Percentiles rank a stretch among this genome's conserved stretches.
Conservation (phyloP, 805 yeast genomes). For the Naumovozyma baii region DNA sequence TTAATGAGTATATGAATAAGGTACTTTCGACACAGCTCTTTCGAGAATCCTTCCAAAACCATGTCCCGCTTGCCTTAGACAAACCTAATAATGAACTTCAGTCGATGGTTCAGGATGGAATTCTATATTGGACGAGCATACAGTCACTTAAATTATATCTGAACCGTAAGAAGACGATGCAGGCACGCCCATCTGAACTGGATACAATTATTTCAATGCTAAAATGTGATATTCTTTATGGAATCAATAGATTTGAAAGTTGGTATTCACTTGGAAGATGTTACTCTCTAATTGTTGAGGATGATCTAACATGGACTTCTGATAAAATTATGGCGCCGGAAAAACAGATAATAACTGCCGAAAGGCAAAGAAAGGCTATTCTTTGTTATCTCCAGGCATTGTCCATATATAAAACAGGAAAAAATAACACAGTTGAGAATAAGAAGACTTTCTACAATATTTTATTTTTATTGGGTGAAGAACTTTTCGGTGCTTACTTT, state of each 20-base stretch:
- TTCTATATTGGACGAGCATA: constrained; percentile 36
- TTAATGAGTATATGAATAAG: constrained; percentile 42
- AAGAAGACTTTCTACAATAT: constrained; percentile 10
- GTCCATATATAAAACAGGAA: constrained; percentile 4
- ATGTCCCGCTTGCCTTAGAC: constrained; percentile 24
- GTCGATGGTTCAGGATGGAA: constrained; percentile 57
- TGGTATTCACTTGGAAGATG: constrained; percentile 83
- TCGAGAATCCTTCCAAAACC: constrained; percentile 45
- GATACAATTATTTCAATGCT: constrained; percentile 63
- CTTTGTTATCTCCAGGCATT: constrained; percentile 66
- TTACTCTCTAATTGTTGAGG: constrained; percentile 70
- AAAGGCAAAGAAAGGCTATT: constrained; percentile 57
- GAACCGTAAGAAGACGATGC: constrained; percentile 64
- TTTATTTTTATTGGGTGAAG: constrained; percentile 17
- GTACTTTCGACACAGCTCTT: constrained; percentile 38
- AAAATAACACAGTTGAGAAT: constrained; percentile 9
- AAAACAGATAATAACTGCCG: constrained; percentile 49
- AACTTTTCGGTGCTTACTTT: constrained; percentile 42
- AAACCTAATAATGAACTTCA: constrained; percentile 29
- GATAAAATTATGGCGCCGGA: constrained; percentile 64
- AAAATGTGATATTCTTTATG: constrained; percentile 55
- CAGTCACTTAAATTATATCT: constrained; percentile 32
- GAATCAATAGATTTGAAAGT: constrained; percentile 63
- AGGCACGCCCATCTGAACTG: constrained; percentile 72
- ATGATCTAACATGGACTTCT: constrained; percentile 85